Evolutionary conservation across 1,284 basidiomycete species (phyloP).

Genomic region (Apiotrichum mycotoxinovorans): DNA sequence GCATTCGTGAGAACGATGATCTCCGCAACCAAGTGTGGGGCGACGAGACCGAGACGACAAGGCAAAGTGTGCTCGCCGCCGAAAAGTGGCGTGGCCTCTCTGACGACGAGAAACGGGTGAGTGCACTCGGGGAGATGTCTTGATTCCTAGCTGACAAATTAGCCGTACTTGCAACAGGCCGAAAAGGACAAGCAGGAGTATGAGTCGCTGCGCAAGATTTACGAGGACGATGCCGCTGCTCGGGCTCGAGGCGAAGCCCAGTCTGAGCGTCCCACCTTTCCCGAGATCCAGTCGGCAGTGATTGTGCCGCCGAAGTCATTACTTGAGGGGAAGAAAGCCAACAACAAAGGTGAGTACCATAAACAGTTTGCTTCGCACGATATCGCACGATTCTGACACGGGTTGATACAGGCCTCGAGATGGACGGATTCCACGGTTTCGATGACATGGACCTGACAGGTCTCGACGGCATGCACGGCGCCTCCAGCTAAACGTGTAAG

Average conservation of each 20-base stretch:
- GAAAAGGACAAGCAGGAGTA: conserved; percentile 91
- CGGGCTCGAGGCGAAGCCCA: conserved; percentile 55
- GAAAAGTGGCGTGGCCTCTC: conserved; percentile 87
- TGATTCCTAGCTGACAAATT: neutral
- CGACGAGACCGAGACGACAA: conserved; percentile 89
- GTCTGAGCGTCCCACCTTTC: conserved; percentile 55
- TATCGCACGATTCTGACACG: neutral
- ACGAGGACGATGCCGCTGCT: conserved; percentile 71
- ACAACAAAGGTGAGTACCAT: conserved; percentile 7
- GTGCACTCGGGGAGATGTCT: conserved; percentile 30
- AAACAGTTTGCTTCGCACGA: neutral
- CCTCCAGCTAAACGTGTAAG: neutral
- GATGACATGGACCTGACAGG: conserved; percentile 40
- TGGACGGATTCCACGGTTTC: conserved; percentile 36
- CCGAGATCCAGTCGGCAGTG: conserved; percentile 16
- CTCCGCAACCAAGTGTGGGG: conserved; percentile 78
- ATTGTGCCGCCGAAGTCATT: conserved; percentile 23
- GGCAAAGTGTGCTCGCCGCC: conserved; percentile 89
- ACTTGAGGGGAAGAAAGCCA: conserved; percentile 12
- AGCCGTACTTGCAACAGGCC: conserved; percentile 86
- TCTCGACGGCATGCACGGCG: conserved; percentile 28
- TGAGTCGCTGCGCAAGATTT: conserved; percentile 71
- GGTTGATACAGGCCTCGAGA: conserved; percentile 22
- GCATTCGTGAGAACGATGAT: conserved; percentile 67
- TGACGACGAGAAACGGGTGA: conserved; percentile 83